phyloP scores from a whole-genome alignment of 2,329 filamentous ascomycete species.

The Chaetomium sp. region DNA sequence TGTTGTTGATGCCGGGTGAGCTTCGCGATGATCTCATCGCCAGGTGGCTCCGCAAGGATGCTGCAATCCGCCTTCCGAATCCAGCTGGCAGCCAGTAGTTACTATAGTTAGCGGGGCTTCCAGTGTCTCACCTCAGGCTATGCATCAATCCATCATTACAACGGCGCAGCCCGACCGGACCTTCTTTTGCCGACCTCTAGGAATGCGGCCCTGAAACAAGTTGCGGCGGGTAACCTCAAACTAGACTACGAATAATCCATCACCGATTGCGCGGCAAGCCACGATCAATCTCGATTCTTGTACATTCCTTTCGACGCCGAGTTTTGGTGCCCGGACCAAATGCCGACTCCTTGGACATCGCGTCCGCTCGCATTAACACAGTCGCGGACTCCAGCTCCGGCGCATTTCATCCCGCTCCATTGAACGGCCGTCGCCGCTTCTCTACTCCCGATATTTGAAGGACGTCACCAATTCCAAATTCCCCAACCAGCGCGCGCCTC shows the following conservation, averaged over 20 bases:
- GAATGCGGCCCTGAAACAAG: slow-evolving; percentile 8
- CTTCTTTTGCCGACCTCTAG: not conserved
- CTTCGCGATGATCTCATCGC: slow-evolving; percentile 13
- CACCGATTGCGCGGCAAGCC: not conserved
- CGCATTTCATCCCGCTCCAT: not conserved
- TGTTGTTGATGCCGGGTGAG: not conserved
- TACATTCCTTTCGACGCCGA: not conserved
- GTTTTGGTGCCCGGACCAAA: not conserved
- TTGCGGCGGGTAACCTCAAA: not conserved
- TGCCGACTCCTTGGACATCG: not conserved
- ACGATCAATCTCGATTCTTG: not conserved
- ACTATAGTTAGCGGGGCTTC: slow-evolving; percentile 10
- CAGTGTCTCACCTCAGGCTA: not conserved
- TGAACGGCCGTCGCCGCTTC: not conserved
- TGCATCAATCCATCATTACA: slow-evolving; percentile 8
- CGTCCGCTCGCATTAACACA: not conserved
- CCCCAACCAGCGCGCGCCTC: not conserved
- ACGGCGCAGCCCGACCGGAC: slow-evolving; percentile 1
- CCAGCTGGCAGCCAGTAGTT: not conserved
- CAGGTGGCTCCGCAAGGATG: not conserved
- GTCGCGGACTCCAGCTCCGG: not conserved
- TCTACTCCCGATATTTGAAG: not conserved
- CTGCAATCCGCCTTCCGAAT: not conserved
- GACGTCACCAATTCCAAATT: not conserved
- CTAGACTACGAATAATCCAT: not conserved